Base-by-base conservation (phyloP, 2,329 filamentous ascomycete species). In the Trichoderma simmonsii region DNA sequence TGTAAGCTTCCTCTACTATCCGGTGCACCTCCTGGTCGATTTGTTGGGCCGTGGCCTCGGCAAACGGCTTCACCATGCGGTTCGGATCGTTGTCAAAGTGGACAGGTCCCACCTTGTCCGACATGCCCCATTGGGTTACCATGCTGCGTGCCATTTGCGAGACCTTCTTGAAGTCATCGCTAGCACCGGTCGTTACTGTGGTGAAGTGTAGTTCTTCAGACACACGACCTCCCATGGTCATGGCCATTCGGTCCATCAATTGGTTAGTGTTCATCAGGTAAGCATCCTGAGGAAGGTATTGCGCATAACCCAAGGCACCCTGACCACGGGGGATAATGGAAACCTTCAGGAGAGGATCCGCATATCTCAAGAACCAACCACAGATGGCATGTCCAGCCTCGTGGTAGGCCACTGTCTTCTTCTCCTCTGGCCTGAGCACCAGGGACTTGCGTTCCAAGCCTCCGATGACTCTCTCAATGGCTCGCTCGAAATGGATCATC, bases 121-220 rank as follows among this genome's bases (percentile, higher is more conserved):
- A 97, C 96, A 99, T 99, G 76, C 96, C 96, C 91, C 94, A 99
- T 81, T 97, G 93, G n/a, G 95, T 99, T 34, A 99, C 96, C 96
- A 99, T 99, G 74, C 93, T 92, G 21, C 93, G 97, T 4, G 96
- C 97, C 92, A 98, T 95, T 71, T 91, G 89, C 3, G 96, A 98
- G 54, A 98, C 96, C 85, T 99, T 99, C 83, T 96, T 95, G 88
- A 99, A 99, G 81, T 99, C 96, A 81, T 98, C 96, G 69, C 91
- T 95, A 24, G 95, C 96, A 71, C 96, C 96, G 61, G 93, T 96
- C 2, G 96, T 99, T 24, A 99, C 96, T 0, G 94, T 97, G 39
- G 96, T 92, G 83, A 99, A 99, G 84, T 99, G 95, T 8, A 99
- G 85, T 82, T 99, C 96, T 83, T 99, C 96, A 24, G 92, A 96